A percentile compares a stretch with the other conserved stretches of the same genome.
phyloP scores from a whole-genome alignment of 164 flowering plant genomes.

The Santalum album region DNA sequence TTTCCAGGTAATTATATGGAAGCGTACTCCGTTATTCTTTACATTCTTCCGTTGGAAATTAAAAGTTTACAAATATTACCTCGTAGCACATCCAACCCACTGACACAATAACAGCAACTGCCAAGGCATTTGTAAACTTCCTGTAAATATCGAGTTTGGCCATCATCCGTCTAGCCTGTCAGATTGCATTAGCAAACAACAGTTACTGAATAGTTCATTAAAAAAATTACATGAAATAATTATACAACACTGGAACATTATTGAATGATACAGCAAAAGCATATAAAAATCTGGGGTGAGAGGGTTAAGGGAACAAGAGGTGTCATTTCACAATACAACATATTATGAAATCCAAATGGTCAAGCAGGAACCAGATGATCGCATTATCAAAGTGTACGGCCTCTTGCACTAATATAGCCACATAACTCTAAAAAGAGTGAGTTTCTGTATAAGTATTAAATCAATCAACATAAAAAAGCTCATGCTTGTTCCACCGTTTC shows the following conservation, averaged over 20 bases:
- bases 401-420: no score
- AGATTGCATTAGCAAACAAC: neutral
- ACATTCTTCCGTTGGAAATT: neutral
- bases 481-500: no score
- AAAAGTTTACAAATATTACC: constrained; percentile 35
- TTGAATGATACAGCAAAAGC: neutral
- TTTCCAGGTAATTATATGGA: no score
- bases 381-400: no score
- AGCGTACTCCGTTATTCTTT: no score
- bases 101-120: constrained; percentile 81
- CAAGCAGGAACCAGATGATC: neutral
- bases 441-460: no score
- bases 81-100: constrained; percentile 93
- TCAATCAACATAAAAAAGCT: no score
- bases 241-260: neutral
- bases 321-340: neutral
- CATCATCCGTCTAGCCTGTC: constrained; percentile 78
- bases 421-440: no score
- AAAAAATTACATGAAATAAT: neutral
- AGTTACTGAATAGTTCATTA: neutral
- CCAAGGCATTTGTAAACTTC: constrained; percentile 95
- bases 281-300: neutral
- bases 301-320: no score
- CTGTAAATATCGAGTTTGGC: constrained; percentile 86
- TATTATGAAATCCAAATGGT: neutral